Percentiles rank a stretch among this genome's conserved stretches.
Evolutionary conservation across 805 yeast species (phyloP).

Genomic region (Clavispora carvajalis): DNA sequence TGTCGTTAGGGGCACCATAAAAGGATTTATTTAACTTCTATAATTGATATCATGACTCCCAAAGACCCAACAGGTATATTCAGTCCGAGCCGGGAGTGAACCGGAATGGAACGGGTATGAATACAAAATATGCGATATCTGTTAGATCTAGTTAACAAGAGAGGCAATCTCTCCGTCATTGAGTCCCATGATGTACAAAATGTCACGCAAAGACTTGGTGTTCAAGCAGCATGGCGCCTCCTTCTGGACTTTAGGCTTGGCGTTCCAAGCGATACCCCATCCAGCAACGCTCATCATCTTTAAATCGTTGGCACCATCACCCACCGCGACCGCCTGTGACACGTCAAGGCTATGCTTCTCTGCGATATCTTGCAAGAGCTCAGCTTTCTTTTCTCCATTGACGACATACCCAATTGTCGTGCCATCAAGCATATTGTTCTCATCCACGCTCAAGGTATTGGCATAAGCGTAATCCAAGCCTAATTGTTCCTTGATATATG

Average conservation of each 20-base stretch:
- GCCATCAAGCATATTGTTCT: slow-evolving; percentile 61
- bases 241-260: slow-evolving; percentile 85
- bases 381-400: slow-evolving; percentile 80
- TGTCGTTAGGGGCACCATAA: slow-evolving; percentile 51
- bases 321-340: slow-evolving; percentile 69
- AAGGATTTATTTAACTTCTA: background rate
- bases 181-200: slow-evolving; percentile 77
- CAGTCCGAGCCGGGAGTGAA: too few species aligned
- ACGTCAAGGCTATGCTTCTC: slow-evolving; percentile 47
- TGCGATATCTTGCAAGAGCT: slow-evolving; percentile 60
- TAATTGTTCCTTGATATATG: slow-evolving; percentile 59
- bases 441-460: slow-evolving; percentile 49
- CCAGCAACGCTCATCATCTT: slow-evolving; percentile 91
- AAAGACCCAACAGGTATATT: too few species aligned
- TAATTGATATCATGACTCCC: too few species aligned
- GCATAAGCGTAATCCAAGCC: slow-evolving; percentile 87
- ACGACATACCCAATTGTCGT: slow-evolving; percentile 74
- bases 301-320: slow-evolving; percentile 96
- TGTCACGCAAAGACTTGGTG: slow-evolving; percentile 64
- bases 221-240: slow-evolving; percentile 81
- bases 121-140: too few species aligned
- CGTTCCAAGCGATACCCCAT: slow-evolving; percentile 95
- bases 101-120: too few species aligned
- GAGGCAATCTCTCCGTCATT: slow-evolving; percentile 47
- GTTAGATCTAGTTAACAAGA: slow-evolving; percentile 1